phyloP scores from a whole-genome alignment of 306 rosid species.

The Argentina anserina region DNA sequence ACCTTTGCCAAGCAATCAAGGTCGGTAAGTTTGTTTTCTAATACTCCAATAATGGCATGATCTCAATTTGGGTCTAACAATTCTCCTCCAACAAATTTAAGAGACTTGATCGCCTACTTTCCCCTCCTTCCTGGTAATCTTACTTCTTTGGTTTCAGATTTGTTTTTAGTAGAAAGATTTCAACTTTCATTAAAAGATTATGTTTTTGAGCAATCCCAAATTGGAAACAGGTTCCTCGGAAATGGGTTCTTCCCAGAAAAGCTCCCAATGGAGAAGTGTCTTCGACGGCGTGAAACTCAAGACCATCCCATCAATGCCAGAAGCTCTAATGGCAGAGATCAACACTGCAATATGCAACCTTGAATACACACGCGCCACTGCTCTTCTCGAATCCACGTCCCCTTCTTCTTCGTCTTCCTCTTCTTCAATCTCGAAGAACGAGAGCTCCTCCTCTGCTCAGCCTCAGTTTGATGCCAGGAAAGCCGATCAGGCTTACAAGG shows the following conservation, averaged over 20 bases:
- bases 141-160: background rate
- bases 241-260: slow-evolving; percentile 39
- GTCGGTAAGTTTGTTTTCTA: background rate
- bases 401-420: background rate
- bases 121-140: background rate
- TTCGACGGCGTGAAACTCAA: slow-evolving; percentile 56
- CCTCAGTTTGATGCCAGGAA: slow-evolving; percentile 46
- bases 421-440: slow-evolving; percentile 2
- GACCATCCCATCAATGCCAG: slow-evolving; percentile 65
- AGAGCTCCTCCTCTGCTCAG: slow-evolving; percentile 2
- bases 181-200: background rate
- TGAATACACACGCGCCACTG: slow-evolving; percentile 62
- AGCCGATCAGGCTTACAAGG: slow-evolving; percentile 80
- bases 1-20: too few relatives aligned
- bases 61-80: background rate
- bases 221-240: slow-evolving; percentile 2
- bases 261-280: slow-evolving; percentile 62
- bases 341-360: slow-evolving; percentile 72
- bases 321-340: slow-evolving; percentile 72
- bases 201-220: background rate
- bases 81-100: background rate
- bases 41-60: background rate
- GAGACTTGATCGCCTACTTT: background rate
- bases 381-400: slow-evolving; percentile 34
- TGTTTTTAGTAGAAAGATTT: background rate